Percentiles rank a stretch among this genome's conserved stretches.
phyloP scores from a whole-genome alignment of 805 yeast genomes.

The Kockiozyma suomiensis region DNA sequence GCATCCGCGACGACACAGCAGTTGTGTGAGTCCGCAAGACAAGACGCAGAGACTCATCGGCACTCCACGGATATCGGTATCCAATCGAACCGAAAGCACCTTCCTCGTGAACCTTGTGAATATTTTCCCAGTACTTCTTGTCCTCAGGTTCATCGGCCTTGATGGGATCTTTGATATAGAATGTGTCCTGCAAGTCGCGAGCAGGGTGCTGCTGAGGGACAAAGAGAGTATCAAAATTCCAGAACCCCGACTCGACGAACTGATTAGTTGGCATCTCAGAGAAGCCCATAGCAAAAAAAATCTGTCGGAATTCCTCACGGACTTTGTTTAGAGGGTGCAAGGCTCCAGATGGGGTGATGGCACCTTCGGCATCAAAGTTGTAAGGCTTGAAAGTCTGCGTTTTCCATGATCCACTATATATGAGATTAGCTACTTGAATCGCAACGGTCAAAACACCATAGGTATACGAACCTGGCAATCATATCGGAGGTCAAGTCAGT shows the following conservation, averaged over 20 bases:
- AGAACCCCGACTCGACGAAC: constrained; percentile 96
- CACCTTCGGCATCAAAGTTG: constrained; percentile 95
- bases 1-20: constrained; percentile 85
- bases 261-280: constrained; percentile 99
- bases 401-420: constrained; percentile 70
- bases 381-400: constrained; percentile 86
- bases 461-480: constrained; percentile 52
- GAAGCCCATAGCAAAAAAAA: constrained; percentile 97
- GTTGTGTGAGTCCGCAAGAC: constrained; percentile 98
- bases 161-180: constrained; percentile 91
- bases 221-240: constrained; percentile 96
- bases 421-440: neutral
- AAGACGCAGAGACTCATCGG: constrained; percentile 83
- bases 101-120: constrained; percentile 80
- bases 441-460: neutral
- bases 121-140: constrained; percentile 71
- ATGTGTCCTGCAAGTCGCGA: constrained; percentile 97
- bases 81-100: constrained; percentile 96
- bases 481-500: constrained; percentile 95
- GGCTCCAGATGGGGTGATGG: constrained; percentile 83
- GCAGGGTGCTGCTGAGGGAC: constrained; percentile 99
- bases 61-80: constrained; percentile 97
- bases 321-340: constrained; percentile 96
- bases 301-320: constrained; percentile 96
- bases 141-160: constrained; percentile 83